Base-by-base conservation (phyloP, 129 eudicot genomes). In the Flaveria ramosissima region DNA sequence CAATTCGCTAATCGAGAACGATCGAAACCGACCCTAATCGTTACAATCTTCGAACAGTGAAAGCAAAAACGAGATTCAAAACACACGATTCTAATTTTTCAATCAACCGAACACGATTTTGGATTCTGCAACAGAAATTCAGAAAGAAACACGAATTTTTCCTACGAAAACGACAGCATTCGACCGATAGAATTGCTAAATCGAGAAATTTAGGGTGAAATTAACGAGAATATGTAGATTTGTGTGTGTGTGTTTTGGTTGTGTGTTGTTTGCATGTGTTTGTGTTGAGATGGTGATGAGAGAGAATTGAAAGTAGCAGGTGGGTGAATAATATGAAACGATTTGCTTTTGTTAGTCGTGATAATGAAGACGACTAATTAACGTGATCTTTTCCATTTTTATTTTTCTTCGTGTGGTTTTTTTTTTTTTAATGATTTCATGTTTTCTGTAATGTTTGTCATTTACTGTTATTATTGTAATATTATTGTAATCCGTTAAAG, bases 341-440 rank as follows among this genome's bases (percentile, higher is more conserved):
- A 77, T 77, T 68, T 53, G 80, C 74, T 52, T 77, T 67, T 66
- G 66, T 77, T 72, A 51, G 68, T 56, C 56, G 65, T 76, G 73
- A 76, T 21, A 20, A 65, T 41, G 74, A 77, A 52, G 74, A 77
- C 43, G 50, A 61, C 45, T 45, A 45, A 36, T 5, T 62, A 62
- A 62, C 21, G 55, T 66, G 46, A 14, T 43, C 14, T 61, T 23
- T 74, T 74, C 24, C 6, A 0, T 71, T 51, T 9, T 71, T 30
- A 30, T 17, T 52, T 30, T 72, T 72, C 17, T n/a, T 53, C 6
- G 7, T 70, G 56, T 23, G 36, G 6, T 47, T 36, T 36, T 36
- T 32, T 47, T 36, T 36, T 36, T 32, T 36, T 36, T 5, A 36
- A 32, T 5, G 41, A 17, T 7, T 53, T 53, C 1, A 53, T 53